Conservation (phyloP, 305 asterid species). For the Nicotiana rustica region DNA sequence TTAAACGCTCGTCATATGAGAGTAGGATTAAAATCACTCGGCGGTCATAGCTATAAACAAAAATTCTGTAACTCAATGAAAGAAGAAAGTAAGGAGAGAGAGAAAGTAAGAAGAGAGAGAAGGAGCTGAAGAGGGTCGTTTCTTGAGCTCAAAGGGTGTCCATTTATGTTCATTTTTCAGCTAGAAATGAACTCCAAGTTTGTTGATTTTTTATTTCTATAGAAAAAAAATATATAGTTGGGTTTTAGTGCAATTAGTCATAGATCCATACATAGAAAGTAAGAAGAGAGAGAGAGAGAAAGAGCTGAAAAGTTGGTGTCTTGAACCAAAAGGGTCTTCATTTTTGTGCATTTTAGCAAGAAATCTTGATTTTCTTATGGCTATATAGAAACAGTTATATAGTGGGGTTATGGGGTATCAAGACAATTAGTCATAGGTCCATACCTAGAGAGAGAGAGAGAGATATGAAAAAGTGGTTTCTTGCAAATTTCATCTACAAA, state of each 20-base stretch:
- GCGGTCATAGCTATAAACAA: constrained; percentile 31
- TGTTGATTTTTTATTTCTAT: background rate
- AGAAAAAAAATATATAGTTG: background rate
- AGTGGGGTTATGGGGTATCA: background rate
- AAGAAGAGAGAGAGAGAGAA: background rate
- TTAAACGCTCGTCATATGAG: background rate
- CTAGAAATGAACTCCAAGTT: background rate
- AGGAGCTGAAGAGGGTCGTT: constrained; percentile 31
- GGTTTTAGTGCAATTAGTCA: constrained; percentile 15
- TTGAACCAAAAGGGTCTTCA: constrained; percentile 4
- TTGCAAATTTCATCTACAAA: no score
- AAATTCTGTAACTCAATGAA: constrained; percentile 29
- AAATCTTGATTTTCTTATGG: background rate
- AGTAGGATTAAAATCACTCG: background rate
- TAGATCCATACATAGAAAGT: constrained; percentile 27
- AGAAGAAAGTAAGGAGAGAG: constrained; percentile 1
- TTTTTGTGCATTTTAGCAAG: constrained; percentile 6
- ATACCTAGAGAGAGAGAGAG: no score
- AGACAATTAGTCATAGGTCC: no score
- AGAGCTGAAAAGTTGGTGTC: constrained; percentile 27
- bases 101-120: constrained; percentile 10
- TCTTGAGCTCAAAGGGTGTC: constrained; percentile 17
- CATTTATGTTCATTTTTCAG: constrained; percentile 17
- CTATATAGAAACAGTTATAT: background rate
- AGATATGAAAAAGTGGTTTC: no score